A percentile compares a stretch with the other conserved stretches of the same genome.
phyloP scores from a whole-genome alignment of 228 moss, liverwort and hornwort genomes.

The Sphagnum fallax region DNA sequence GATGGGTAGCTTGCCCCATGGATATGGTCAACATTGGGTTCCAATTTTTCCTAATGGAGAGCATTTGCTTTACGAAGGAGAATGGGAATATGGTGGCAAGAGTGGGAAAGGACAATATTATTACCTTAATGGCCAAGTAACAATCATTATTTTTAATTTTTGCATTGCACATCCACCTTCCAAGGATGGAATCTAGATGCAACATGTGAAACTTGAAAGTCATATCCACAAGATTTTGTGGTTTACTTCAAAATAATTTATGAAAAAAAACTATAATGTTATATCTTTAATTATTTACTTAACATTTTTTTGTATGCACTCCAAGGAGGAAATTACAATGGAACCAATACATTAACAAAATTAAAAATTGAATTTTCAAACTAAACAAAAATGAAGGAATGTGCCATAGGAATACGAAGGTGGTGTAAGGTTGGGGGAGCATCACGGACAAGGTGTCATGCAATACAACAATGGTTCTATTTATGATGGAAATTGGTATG shows the following conservation, averaged over 20 bases:
- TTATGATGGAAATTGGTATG: constrained; percentile 78
- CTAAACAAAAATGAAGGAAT: constrained; percentile 1
- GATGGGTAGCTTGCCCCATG: constrained; percentile 74
- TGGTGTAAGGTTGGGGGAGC: constrained; percentile 55
- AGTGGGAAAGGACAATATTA: constrained; percentile 61
- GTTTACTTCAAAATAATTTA: neutral
- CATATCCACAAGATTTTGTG: neutral
- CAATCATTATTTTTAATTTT: too few species aligned
- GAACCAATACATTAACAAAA: neutral
- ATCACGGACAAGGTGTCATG: constrained; percentile 77
- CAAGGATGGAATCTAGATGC: too few species aligned
- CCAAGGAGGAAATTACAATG: neutral
- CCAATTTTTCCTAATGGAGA: constrained; percentile 10
- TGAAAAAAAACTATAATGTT: too few species aligned
- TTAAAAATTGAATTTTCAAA: neutral
- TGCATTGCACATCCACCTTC: too few species aligned
- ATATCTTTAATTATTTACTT: too few species aligned
- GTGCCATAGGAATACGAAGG: constrained; percentile 74
- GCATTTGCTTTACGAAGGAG: constrained; percentile 79
- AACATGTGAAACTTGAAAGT: too few species aligned
- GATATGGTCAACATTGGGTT: constrained; percentile 87
- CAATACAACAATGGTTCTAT: constrained; percentile 57
- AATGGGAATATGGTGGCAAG: constrained; percentile 73
- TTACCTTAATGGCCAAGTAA: constrained; percentile 73
- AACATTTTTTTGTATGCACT: neutral